Conservation (phyloP, 2,329 filamentous ascomycete genomes). For the Talaromyces rugulosus region DNA sequence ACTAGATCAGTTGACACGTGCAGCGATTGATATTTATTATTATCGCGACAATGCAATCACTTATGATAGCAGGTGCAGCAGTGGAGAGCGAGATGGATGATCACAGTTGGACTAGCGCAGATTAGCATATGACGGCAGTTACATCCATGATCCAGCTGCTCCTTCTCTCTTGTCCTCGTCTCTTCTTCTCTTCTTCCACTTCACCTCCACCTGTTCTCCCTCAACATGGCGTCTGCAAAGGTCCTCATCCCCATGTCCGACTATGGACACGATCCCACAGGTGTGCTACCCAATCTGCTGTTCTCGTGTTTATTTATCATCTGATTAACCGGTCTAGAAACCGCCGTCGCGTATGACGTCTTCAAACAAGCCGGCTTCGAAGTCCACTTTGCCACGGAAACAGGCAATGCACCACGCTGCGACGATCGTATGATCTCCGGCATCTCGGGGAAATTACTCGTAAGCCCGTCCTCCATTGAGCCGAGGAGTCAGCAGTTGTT, state of each 20-base stretch:
- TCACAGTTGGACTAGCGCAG: not conserved
- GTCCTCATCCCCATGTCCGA: conserved; percentile 51
- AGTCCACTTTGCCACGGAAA: conserved; percentile 50
- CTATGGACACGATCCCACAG: conserved; percentile 54
- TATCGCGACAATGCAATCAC: too few species aligned
- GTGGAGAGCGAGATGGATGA: not conserved
- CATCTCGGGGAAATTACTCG: conserved; percentile 48
- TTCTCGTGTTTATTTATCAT: too few species aligned
- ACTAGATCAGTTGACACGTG: too few species aligned
- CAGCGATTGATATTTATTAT: too few species aligned
- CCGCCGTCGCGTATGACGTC: conserved; percentile 45
- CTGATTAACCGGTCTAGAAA: conserved; percentile 37
- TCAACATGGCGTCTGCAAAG: conserved; percentile 23
- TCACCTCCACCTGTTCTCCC: not conserved
- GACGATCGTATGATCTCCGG: conserved; percentile 50
- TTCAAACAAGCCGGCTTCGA: conserved; percentile 49
- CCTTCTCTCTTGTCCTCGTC: not conserved
- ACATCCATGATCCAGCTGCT: not conserved
- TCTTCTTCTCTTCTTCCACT: not conserved
- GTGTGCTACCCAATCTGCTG: conserved; percentile 24
- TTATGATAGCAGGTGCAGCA: not conserved
- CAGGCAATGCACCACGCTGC: conserved; percentile 44
- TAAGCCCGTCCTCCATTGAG: conserved; percentile 23
- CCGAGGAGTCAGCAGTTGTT: not conserved
- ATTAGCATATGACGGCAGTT: not conserved